phyloP scores from a whole-genome alignment of 371 early-diverging fungal genomes.

The Syncephalastrum racemosum region DNA sequence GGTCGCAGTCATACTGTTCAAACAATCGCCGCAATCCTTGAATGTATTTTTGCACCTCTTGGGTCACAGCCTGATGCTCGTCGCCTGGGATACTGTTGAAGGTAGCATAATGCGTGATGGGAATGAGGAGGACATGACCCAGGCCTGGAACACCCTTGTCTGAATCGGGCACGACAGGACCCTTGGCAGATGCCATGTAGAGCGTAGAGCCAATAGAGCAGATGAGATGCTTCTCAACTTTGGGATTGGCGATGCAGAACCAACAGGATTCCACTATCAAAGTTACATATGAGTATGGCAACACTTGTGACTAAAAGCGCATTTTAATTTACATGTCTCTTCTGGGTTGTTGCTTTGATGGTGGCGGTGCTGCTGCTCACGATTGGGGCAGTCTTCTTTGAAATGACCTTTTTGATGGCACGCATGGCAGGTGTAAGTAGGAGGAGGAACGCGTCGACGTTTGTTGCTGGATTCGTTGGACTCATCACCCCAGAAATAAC shows the following conservation, averaged over 20 bases:
- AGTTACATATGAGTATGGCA: neutral
- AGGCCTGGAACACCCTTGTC: slow-evolving; percentile 51
- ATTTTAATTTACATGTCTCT: no score
- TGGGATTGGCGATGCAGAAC: slow-evolving; percentile 86
- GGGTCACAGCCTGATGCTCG: slow-evolving; percentile 34
- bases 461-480: slow-evolving; percentile 62
- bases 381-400: no score
- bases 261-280: slow-evolving; percentile 64
- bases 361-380: no score
- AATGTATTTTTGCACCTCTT: slow-evolving; percentile 66
- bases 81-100: slow-evolving; percentile 48
- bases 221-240: slow-evolving; percentile 78
- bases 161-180: slow-evolving; percentile 50
- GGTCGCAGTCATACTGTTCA: slow-evolving; percentile 48
- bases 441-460: slow-evolving; percentile 4
- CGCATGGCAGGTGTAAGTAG: neutral
- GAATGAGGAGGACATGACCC: slow-evolving; percentile 75
- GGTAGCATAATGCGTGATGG: slow-evolving; percentile 68
- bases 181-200: slow-evolving; percentile 81
- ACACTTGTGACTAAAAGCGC: no score
- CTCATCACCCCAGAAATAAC: slow-evolving; percentile 39
- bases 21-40: slow-evolving; percentile 46
- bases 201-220: slow-evolving; percentile 68
- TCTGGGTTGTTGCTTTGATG: no score
- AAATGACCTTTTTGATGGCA: neutral